These are phyloP conservation scores for Fusarium sp. DNA, from an alignment of 2,329 filamentous ascomycete genomes.

Conservation along the genomic window DNA sequence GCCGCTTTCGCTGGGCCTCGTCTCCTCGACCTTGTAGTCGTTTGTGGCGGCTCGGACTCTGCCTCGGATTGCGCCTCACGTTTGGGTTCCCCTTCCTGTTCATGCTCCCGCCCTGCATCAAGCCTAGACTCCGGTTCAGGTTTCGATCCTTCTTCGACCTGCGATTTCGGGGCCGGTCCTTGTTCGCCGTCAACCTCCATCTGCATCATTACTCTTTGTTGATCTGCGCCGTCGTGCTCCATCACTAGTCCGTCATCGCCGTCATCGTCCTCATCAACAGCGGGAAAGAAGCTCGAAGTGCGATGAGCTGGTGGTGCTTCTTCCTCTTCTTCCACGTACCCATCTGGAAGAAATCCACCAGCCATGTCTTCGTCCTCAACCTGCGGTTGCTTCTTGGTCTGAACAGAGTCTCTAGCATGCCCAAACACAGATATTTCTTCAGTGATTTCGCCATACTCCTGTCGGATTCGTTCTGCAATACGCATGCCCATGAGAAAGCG, in stretches of 20 bases:
- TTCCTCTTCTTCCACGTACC: conserved; percentile 63
- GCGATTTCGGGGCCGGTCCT: neutral
- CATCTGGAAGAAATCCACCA: conserved; percentile 72
- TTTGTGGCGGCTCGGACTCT: conserved; percentile 15
- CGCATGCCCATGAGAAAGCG: conserved; percentile 88
- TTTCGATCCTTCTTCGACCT: neutral
- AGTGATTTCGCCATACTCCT: conserved; percentile 78
- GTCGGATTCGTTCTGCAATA: conserved; percentile 80
- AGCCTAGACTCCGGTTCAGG: neutral
- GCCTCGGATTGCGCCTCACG: conserved; percentile 3
- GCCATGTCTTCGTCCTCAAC: conserved; percentile 64
- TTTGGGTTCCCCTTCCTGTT: neutral
- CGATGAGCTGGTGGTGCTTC: conserved; percentile 48
- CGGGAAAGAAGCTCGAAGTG: conserved; percentile 63
- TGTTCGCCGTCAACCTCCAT: conserved; percentile 9
- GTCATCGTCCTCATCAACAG: conserved; percentile 58
- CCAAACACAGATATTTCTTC: conserved; percentile 67
- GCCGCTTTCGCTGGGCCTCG: conserved; percentile 4
- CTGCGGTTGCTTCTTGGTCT: conserved; percentile 35
- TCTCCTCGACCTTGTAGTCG: conserved; percentile 10
- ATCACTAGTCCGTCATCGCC: conserved; percentile 52
- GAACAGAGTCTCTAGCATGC: conserved; percentile 54
- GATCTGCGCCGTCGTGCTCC: conserved; percentile 44
- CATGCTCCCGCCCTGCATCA: neutral
- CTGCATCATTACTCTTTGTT: neutral